Base-by-base conservation (phyloP, 1,139 yeast species). In the Pichia sp. region DNA sequence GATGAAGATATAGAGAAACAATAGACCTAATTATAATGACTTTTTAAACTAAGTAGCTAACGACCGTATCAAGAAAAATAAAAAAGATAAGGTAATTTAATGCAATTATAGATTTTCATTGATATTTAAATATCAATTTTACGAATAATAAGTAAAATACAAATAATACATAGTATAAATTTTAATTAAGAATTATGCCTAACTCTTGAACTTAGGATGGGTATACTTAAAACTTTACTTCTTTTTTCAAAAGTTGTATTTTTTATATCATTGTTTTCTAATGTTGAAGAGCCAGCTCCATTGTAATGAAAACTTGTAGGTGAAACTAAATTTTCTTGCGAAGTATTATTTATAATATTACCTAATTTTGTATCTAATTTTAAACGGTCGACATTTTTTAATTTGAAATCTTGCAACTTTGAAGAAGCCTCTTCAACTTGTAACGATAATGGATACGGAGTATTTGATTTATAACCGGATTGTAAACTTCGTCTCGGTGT, bases 171-270 rank as follows among this genome's bases (percentile, higher is more conserved):
- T n/a, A n/a, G n/a, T n/a, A n/a, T n/a, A n/a, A n/a, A n/a, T n/a
- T n/a, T n/a, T n/a, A n/a, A n/a, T n/a, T n/a, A 29, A 20, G 41
- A 14, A 23, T 38, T 38, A 28, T 25, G 23, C 26, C 38, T 43
- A n/a, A 43, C 38, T 31, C 59, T 50, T 20, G 58, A 42, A 38
- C 61, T 57, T 16, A 59, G 46, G 18, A 58, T 56, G 13, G 61
- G 61, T 37, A 58, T 55, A 41, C 60, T 57, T 22, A 58, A 45
- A 13, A 58, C 43, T 46, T 52, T 37, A 50, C 57, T 45, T 38
- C 48, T 44, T 42, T 48, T 49, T 7, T 44, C 47, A 10, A 31
- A 20, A 14, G 42, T 26, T 11, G 28, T 14, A 23, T 18, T 31
- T 21, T 38, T 34, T 6, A 15, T 13, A 5, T 34, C 33, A 15